phyloP scores from a whole-genome alignment of 768 basidiomycete genomes.

The Hericium alpestre region DNA sequence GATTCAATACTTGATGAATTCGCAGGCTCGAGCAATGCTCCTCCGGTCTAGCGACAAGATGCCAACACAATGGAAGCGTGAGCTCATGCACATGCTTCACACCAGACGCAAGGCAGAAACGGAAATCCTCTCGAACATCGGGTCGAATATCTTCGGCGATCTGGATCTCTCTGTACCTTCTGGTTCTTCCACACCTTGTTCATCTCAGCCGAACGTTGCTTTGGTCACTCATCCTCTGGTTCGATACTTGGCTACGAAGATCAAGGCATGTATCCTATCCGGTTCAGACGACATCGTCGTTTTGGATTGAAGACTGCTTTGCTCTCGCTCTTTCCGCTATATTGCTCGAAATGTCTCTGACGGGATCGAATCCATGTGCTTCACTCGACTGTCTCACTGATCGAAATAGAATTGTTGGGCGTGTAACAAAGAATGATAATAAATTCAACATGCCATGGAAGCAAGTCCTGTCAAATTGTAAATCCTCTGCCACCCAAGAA shows the following conservation, averaged over 20 bases:
- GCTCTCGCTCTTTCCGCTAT: too few relatives aligned
- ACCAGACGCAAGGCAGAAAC: constrained; percentile 88
- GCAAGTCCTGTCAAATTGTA: too few relatives aligned
- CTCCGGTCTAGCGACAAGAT: constrained; percentile 28
- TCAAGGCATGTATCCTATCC: not conserved
- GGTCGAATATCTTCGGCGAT: not conserved
- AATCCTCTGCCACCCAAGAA: too few relatives aligned
- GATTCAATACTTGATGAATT: not conserved
- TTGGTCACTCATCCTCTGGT: constrained; percentile 10
- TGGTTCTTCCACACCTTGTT: not conserved
- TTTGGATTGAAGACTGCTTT: too few relatives aligned
- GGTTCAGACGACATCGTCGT: too few relatives aligned
- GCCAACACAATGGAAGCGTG: constrained; percentile 64
- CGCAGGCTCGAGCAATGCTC: constrained; percentile 57
- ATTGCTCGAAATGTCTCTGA: too few relatives aligned
- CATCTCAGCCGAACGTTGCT: not conserved
- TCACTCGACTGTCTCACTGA: too few relatives aligned
- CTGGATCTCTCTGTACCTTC: not conserved
- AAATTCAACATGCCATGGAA: too few relatives aligned
- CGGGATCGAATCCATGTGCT: too few relatives aligned
- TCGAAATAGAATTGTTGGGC: too few relatives aligned
- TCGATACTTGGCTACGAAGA: constrained; percentile 17
- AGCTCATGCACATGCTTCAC: constrained; percentile 72
- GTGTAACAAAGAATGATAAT: too few relatives aligned
- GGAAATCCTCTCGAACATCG: constrained; percentile 42